Percentiles rank a stretch among this genome's conserved stretches.
Conservation (phyloP, 108 stramenopile species). For the Conticribra weissflogii region DNA sequence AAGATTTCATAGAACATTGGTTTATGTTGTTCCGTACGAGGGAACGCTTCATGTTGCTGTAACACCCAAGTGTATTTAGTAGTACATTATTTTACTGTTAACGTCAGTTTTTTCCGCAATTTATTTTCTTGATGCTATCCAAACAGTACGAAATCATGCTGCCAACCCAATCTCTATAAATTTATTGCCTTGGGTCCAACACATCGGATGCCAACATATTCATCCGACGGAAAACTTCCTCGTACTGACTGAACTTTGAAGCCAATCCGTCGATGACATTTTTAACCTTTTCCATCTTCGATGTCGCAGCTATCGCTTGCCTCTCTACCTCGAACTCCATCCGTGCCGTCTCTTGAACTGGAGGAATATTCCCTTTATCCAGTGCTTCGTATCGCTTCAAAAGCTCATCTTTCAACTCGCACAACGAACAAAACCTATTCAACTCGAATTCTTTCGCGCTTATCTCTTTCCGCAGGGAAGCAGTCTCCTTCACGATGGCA, state of each 20-base stretch:
- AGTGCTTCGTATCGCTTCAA: conserved; percentile 35
- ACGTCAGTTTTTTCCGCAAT: too few species aligned
- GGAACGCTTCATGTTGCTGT: too few species aligned
- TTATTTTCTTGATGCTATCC: too few species aligned
- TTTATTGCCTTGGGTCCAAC: background rate
- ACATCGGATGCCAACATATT: conserved; percentile 13
- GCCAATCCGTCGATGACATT: conserved; percentile 37
- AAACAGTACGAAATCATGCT: background rate
- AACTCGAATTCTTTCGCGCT: conserved; percentile 27
- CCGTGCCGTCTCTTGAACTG: conserved; percentile 15
- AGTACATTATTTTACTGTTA: too few species aligned
- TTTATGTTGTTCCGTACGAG: too few species aligned
- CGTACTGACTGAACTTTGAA: conserved; percentile 26
- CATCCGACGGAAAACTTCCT: conserved; percentile 43
- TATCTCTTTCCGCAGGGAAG: conserved; percentile 20
- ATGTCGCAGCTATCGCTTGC: conserved; percentile 11
- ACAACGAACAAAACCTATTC: conserved; percentile 22
- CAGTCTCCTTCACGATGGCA: background rate
- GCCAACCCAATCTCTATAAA: background rate
- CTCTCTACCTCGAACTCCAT: conserved; percentile 27
- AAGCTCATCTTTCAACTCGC: conserved; percentile 22
- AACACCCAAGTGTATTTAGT: too few species aligned
- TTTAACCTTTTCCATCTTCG: conserved; percentile 26
- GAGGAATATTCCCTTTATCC: conserved; percentile 25
- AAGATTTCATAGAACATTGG: too few species aligned